phyloP scores from a whole-genome alignment of 768 basidiomycete genomes.

The Tephrocybe sp. region DNA sequence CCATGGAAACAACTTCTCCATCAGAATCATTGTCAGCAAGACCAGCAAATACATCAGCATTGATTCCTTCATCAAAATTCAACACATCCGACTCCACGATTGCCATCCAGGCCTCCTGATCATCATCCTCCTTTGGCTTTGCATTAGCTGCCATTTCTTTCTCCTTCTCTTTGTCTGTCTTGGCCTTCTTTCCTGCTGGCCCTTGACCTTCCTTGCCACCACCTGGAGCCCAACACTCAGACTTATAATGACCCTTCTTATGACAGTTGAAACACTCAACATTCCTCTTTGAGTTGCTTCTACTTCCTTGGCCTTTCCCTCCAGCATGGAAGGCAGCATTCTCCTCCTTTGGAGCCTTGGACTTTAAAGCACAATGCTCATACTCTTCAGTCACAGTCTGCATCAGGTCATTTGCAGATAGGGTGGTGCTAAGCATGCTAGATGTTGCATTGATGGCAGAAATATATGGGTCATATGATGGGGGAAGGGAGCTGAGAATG shows the following conservation, averaged over 20 bases:
- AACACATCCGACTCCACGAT: neutral
- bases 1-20: neutral
- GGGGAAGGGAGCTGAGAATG: conserved; percentile 34
- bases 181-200: conserved; percentile 15
- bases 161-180: conserved; percentile 3
- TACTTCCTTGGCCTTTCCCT: conserved; percentile 12
- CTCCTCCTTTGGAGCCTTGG: conserved; percentile 23
- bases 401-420: conserved; percentile 24
- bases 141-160: conserved; percentile 6
- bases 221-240: conserved; percentile 23
- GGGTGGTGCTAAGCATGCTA: neutral
- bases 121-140: conserved; percentile 16
- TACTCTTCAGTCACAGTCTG: conserved; percentile 25
- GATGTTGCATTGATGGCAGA: conserved; percentile 19
- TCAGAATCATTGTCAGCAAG: neutral
- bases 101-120: conserved; percentile 1
- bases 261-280: conserved; percentile 29
- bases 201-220: conserved; percentile 20
- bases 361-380: conserved; percentile 16
- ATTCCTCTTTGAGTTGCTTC: conserved; percentile 11
- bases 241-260: conserved; percentile 23
- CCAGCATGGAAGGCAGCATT: conserved; percentile 22
- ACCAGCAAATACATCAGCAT: neutral
- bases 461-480: conserved; percentile 30
- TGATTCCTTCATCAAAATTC: neutral